Conservation (phyloP, 139 green algal genomes). For the Gonium pectorale region DNA sequence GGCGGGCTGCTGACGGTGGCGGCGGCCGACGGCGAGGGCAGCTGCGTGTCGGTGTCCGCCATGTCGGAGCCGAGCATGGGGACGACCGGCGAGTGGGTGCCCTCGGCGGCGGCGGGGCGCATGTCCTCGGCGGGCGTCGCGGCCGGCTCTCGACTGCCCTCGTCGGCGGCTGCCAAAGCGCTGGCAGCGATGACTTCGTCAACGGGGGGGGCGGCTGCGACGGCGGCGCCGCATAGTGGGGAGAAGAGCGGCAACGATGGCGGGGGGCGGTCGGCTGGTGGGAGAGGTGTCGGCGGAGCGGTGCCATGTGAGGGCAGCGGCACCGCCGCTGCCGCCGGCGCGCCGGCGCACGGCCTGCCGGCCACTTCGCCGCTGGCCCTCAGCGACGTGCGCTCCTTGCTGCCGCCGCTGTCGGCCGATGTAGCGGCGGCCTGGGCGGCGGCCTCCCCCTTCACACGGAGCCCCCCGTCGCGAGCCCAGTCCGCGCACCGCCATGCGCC, state of each 20-base stretch:
- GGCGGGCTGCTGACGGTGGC: not conserved
- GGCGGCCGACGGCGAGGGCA: not conserved
- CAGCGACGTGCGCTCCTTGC: too few species aligned
- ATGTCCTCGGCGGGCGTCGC: not conserved
- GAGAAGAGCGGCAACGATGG: not conserved
- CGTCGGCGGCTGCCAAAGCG: too few species aligned
- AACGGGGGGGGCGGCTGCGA: not conserved
- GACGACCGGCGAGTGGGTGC: too few species aligned
- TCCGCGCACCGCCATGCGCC: too few species aligned
- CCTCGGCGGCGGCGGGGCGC: not conserved
- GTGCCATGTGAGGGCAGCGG: not conserved
- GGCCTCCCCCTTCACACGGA: too few species aligned
- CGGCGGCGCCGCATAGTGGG: not conserved
- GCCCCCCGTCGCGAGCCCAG: too few species aligned
- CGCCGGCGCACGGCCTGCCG: not conserved
- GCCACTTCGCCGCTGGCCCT: too few species aligned
- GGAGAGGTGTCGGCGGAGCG: not conserved
- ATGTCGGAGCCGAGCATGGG: not conserved
- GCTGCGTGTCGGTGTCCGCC: not conserved
- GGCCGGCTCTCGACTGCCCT: too few species aligned
- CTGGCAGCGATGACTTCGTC: too few species aligned
- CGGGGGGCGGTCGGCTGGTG: not conserved
- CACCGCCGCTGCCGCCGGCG: not conserved
- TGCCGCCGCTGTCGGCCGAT: not conserved
- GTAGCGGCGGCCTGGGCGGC: not conserved